Conservation (phyloP, 371 early-diverging fungal genomes). For the Actinomucor elegans region DNA sequence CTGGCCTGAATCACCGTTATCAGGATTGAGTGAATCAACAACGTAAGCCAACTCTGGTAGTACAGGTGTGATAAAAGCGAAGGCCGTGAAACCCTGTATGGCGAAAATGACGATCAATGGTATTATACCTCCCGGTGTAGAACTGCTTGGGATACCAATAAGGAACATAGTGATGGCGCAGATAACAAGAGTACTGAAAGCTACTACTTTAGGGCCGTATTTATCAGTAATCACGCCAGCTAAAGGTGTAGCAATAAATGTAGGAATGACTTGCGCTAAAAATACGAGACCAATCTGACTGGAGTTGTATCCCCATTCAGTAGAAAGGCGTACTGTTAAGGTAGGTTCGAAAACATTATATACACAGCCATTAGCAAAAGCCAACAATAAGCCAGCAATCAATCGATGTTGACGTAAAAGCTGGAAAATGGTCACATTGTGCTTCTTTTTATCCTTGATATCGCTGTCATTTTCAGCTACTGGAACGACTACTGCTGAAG, state of each 20-base stretch:
- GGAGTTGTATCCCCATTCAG: conserved; percentile 42
- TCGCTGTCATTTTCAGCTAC: not conserved
- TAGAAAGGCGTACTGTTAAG: conserved; percentile 37
- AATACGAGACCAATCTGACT: conserved; percentile 54
- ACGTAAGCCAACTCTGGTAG: conserved; percentile 49
- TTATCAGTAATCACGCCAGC: conserved; percentile 48
- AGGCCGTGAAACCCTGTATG: conserved; percentile 43
- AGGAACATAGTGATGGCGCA: conserved; percentile 30
- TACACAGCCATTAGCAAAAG: conserved; percentile 19
- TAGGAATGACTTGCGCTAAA: conserved; percentile 47
- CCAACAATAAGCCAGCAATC: conserved; percentile 18
- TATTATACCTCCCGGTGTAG: conserved; percentile 34
- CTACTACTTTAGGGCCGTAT: conserved; percentile 42
- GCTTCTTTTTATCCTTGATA: not conserved
- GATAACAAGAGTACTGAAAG: conserved; percentile 24
- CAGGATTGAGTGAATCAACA: conserved; percentile 28
- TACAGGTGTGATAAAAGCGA: conserved; percentile 42
- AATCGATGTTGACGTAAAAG: conserved; percentile 19
- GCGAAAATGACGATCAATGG: conserved; percentile 37
- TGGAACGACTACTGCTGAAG: not conserved
- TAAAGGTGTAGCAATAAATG: conserved; percentile 42
- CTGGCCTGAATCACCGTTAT: conserved; percentile 42
- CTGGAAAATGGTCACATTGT: conserved; percentile 10
- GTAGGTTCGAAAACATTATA: conserved; percentile 43
- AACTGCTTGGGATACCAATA: conserved; percentile 33